These are phyloP conservation scores for Acer campestre DNA, from an alignment of 345 rosid species.

Conservation along the genomic window DNA sequence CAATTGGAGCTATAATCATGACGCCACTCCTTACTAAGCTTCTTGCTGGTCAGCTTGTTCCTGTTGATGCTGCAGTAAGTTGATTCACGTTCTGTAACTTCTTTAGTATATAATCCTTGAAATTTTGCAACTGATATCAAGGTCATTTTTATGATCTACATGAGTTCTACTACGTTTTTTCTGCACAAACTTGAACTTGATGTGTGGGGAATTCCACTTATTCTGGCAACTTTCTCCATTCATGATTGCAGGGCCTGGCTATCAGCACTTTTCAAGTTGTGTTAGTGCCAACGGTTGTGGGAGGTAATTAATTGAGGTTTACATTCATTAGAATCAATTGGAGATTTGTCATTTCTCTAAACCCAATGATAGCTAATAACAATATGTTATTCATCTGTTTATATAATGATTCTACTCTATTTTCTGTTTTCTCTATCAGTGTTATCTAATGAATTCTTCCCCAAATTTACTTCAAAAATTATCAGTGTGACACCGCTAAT, in stretches of 20 bases:
- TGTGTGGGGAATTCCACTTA: constrained; percentile 2
- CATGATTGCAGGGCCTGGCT: constrained; percentile 74
- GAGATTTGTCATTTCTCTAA: constrained; percentile 6
- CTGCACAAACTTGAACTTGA: not conserved
- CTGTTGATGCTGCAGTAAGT: constrained; percentile 93
- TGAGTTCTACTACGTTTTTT: not conserved
- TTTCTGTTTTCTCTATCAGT: constrained; percentile 50
- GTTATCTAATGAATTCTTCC: constrained; percentile 87
- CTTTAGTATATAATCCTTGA: not conserved
- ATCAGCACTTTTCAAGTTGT: constrained; percentile 98
- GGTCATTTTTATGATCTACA: not conserved
- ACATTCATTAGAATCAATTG: constrained; percentile 3
- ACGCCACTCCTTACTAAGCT: constrained; percentile 98
- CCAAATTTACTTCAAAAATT: constrained; percentile 84
- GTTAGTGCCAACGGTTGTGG: constrained; percentile 78
- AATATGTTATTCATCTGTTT: not conserved
- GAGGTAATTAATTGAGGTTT: constrained; percentile 55
- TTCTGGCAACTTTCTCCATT: constrained; percentile 9
- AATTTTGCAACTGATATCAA: not conserved
- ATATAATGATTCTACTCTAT: constrained; percentile 11
- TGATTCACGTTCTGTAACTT: constrained; percentile 7
- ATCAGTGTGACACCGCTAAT: constrained; percentile 80
- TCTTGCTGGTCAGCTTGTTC: constrained; percentile 99
- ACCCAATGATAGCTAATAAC: not conserved
- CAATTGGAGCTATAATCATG: constrained; percentile 95